A percentile compares a stretch with the other conserved stretches of the same genome.
phyloP scores from a whole-genome alignment of 2,329 filamentous ascomycete genomes.

The Colletotrichum australisinense region DNA sequence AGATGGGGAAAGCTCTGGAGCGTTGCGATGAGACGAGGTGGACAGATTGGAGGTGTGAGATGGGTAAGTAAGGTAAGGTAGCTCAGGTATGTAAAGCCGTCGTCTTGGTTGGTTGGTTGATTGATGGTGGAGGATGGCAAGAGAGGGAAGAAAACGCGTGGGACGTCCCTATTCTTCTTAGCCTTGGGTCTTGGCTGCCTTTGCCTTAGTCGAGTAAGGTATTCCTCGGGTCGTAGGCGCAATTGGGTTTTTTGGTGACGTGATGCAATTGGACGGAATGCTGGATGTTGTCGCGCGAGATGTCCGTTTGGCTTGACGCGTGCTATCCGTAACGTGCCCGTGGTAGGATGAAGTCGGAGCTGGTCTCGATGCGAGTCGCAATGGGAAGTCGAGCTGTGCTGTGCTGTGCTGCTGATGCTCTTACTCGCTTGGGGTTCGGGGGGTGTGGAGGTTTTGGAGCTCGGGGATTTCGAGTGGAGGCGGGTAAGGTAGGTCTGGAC shows the following conservation, averaged over 20 bases:
- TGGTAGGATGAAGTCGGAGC: neutral
- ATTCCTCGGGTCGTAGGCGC: neutral
- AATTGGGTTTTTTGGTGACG: conserved; percentile 7
- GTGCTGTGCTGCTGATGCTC: neutral
- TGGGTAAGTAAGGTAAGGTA: neutral
- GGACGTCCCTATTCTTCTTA: neutral
- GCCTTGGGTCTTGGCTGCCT: neutral
- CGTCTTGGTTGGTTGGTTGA: neutral
- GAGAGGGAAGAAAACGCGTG: neutral
- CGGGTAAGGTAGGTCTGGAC: conserved; percentile 5
- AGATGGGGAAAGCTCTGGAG: conserved; percentile 16
- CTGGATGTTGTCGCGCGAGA: neutral
- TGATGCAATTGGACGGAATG: neutral
- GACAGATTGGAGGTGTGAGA: neutral
- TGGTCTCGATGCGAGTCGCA: neutral
- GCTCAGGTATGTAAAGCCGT: neutral
- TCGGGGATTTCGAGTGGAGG: conserved; percentile 13
- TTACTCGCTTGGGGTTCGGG: neutral
- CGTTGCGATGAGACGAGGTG: neutral
- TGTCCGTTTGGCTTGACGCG: neutral
- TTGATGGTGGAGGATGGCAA: neutral
- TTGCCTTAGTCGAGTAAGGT: neutral
- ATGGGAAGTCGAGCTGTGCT: neutral
- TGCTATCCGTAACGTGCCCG: neutral
- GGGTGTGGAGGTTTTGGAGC: conserved; percentile 15